These are phyloP conservation scores for Vachellia pachyceras DNA, from an alignment of 306 rosid species.

Conservation along the genomic window DNA sequence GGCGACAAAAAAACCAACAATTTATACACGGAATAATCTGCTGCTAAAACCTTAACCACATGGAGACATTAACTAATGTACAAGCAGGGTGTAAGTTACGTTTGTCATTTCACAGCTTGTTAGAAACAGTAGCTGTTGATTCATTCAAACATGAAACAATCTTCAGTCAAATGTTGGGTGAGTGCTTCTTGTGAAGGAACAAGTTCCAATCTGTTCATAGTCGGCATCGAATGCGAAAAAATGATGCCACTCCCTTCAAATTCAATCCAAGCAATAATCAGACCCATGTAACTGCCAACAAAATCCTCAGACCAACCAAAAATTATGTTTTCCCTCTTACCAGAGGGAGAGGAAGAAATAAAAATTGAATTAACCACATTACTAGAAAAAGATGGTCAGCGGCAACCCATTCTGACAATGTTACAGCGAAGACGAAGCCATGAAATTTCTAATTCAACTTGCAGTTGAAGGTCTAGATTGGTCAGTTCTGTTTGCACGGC, in stretches of 20 bases:
- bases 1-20: background rate
- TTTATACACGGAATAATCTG: conserved; percentile 31
- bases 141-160: conserved; percentile 17
- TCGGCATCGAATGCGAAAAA: conserved; percentile 40
- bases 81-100: conserved; percentile 23
- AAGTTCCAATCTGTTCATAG: conserved; percentile 21
- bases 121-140: conserved; percentile 19
- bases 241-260: conserved; percentile 43
- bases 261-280: conserved; percentile 46
- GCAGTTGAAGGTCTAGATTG: conserved; percentile 46
- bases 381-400: conserved; percentile 45
- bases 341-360: conserved; percentile 27
- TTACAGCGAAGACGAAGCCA: conserved; percentile 37
- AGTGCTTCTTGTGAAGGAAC: conserved; percentile 27
- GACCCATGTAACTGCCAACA: conserved; percentile 43
- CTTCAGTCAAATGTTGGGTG: conserved; percentile 8
- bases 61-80: background rate
- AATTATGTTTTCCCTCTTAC: conserved; percentile 54
- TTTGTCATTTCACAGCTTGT: conserved; percentile 24
- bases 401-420: conserved; percentile 42
- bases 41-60: conserved; percentile 23
- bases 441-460: conserved; percentile 42
- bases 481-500: conserved; percentile 58
- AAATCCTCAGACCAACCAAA: conserved; percentile 45
- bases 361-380: conserved; percentile 60